Conservation (phyloP, 2,329 filamentous ascomycete genomes). For the Xylaria hypoxylon region DNA sequence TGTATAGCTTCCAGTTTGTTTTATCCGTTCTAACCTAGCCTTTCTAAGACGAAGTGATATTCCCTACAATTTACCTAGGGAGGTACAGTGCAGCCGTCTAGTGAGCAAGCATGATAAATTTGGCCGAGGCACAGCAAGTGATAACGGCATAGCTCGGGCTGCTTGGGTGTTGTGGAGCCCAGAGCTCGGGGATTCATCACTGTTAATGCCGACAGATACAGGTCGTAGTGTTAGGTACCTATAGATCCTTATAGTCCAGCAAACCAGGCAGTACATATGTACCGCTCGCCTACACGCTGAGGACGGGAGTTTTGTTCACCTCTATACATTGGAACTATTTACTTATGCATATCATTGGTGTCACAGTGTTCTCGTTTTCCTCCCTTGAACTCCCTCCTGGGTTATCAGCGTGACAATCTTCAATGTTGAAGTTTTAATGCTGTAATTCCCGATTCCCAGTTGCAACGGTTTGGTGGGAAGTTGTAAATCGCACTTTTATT, state of each 20-base stretch:
- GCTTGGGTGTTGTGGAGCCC: conserved; percentile 17
- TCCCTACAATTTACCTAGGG: conserved; percentile 1
- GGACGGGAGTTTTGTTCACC: too few species aligned
- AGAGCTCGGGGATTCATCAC: conserved; percentile 10
- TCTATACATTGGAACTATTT: too few species aligned
- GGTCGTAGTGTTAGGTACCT: not conserved
- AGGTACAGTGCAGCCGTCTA: not conserved
- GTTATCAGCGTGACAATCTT: not conserved
- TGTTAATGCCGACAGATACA: conserved; percentile 5
- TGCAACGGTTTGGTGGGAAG: not conserved
- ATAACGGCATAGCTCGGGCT: conserved; percentile 21
- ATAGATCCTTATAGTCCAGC: too few species aligned
- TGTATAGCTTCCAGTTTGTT: not conserved
- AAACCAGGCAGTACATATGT: too few species aligned
- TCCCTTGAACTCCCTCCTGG: too few species aligned
- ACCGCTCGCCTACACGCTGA: too few species aligned
- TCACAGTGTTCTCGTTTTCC: too few species aligned
- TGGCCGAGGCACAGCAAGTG: conserved; percentile 36
- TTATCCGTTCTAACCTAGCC: not conserved
- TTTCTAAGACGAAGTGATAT: not conserved
- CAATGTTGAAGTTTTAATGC: too few species aligned
- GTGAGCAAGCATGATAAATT: conserved; percentile 11
- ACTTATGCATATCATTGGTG: too few species aligned
- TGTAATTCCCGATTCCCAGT: not conserved
- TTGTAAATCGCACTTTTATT: not conserved